A percentile compares a stretch with the other conserved stretches of the same genome.
Conservation (phyloP, 202 grass and related monocot genomes). For the Panicum hallii region DNA sequence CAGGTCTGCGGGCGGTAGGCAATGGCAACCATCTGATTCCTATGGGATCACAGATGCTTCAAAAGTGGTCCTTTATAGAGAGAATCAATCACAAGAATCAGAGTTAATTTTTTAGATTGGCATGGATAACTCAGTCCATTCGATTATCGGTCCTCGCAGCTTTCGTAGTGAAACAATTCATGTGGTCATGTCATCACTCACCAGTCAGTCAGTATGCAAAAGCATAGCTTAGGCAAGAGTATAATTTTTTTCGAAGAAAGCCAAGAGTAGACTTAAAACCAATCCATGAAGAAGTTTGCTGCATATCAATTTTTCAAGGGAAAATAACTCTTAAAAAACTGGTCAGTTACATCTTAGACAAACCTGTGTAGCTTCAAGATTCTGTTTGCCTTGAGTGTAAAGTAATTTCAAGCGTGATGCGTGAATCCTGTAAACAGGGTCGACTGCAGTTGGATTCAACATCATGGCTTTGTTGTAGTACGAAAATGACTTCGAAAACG, state of each 20-base stretch:
- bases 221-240: constrained; percentile 6
- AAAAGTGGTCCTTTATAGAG: background rate
- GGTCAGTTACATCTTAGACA: constrained; percentile 38
- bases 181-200: constrained; percentile 32
- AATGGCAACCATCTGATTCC: constrained; percentile 26
- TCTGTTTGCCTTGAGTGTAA: constrained; percentile 81
- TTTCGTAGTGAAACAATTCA: constrained; percentile 29
- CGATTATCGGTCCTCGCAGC: constrained; percentile 2
- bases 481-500: constrained; percentile 80
- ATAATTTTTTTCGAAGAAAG: background rate
- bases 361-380: constrained; percentile 86
- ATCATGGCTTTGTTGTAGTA: constrained; percentile 81
- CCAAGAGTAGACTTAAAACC: constrained; percentile 23
- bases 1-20: background rate
- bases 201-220: constrained; percentile 12
- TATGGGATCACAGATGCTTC: constrained; percentile 17
- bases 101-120: background rate
- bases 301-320: constrained; percentile 8
- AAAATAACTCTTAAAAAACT: constrained; percentile 27
- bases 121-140: background rate
- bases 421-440: constrained; percentile 95
- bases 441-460: constrained; percentile 86
- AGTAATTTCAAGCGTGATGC: constrained; percentile 95
- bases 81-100: constrained; percentile 13
- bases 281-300: constrained; percentile 18